phyloP scores from a whole-genome alignment of 208 protist species.

The Leptomonas seymouri region DNA sequence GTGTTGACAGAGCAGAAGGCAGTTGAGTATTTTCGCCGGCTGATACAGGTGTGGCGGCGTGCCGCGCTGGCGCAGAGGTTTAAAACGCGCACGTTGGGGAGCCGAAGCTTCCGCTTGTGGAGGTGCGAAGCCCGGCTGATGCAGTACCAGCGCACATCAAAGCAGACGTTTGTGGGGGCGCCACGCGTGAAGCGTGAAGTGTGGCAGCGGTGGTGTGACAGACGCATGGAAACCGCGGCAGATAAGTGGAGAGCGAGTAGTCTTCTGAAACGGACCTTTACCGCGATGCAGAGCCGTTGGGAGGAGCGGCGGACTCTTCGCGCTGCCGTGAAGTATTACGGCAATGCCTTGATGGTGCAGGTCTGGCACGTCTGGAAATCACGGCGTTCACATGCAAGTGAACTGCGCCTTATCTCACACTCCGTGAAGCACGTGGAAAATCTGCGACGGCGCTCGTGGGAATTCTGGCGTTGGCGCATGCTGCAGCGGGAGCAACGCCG shows the following conservation, averaged over 20 bases:
- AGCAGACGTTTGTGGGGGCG: conserved; percentile 12
- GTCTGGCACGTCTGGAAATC: conserved; percentile 9
- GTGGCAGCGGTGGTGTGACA: conserved; percentile 23
- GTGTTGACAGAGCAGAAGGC: conserved; percentile 31
- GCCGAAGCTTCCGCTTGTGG: conserved; percentile 22
- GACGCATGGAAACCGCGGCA: conserved; percentile 3
- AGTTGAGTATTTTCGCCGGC: conserved; percentile 14
- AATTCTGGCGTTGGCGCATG: not conserved
- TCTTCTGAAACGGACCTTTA: not conserved
- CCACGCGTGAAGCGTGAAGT: conserved; percentile 4
- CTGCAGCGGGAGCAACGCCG: not conserved
- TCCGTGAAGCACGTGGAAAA: not conserved
- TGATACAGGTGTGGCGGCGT: conserved; percentile 24
- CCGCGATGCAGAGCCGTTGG: conserved; percentile 4
- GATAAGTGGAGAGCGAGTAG: not conserved
- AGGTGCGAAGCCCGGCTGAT: not conserved
- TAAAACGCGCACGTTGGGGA: conserved; percentile 16
- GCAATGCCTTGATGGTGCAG: not conserved
- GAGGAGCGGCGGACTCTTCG: not conserved
- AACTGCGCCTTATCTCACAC: not conserved
- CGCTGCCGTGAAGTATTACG: not conserved
- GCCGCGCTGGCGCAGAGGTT: conserved; percentile 20
- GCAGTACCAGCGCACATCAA: conserved; percentile 10
- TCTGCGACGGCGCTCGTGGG: not conserved
- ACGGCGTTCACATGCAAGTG: not conserved